Evolutionary conservation across 768 basidiomycete genomes (phyloP), one percentile per base, ranked within the genome.

Genomic region (Calocybe cyanea): DNA sequence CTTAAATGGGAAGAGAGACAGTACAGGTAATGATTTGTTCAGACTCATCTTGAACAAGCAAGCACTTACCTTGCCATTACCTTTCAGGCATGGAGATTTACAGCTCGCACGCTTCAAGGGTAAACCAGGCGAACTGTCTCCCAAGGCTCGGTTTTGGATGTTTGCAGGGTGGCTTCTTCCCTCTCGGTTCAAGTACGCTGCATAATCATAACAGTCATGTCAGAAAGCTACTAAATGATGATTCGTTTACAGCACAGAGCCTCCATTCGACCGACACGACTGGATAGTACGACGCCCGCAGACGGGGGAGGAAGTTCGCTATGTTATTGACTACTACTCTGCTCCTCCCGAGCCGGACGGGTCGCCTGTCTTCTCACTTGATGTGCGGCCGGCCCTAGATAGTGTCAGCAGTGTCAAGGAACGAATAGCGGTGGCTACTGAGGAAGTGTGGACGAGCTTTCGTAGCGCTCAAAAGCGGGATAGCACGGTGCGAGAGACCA

Each of bases 291-390:
- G 86, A 23, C 83, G 95, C 41, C 82, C 85, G 24, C 70, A 71
- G 32, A 83, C 85, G 1, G 83, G 87, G 14, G 80, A 88, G 55
- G 87, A 92, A 65, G 85, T 92, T 41, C 87, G 91, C 61, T 95
- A 99, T 65, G 88, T 99, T 38, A 98, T 99, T 57, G 96, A 99
- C 71, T 99, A 99, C 68, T 98, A 98, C 66, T 88, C 90, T 38
- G 92, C 92, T 0, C 91, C 94, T 1, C 81, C 87, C 2, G 85
- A 94, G 45, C 74, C 81, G 7, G 87, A 96, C 54, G 95, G 95
- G 7, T 88, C 87, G 36, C 96, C 96, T 14, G 93, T 94, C 5
- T 98, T 98, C 67, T 85, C 85, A 7, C 76, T 99, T 20, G 96
- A 99, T 61, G 95, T 98, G 8, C 82, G 95, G 13, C 95, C 96